Evolutionary conservation across 2,329 filamentous ascomycete species (phyloP), one percentile per base, ranked within the genome.

Genomic region (Sclerotiophoma versabilis): DNA sequence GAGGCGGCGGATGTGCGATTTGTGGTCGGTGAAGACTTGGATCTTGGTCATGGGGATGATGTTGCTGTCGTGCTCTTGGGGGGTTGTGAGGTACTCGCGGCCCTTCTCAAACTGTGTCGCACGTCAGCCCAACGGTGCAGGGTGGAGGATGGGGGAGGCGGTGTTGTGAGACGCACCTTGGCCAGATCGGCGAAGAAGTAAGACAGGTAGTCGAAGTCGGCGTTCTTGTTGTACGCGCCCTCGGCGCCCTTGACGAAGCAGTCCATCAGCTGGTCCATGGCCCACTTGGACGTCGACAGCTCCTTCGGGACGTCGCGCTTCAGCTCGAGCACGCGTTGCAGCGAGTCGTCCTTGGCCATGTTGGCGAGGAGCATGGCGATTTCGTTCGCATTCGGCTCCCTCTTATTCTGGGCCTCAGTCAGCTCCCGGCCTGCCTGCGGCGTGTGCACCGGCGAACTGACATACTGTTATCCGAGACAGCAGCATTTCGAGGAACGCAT

Each of bases 161-260:
- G 7, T 11, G 10, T 12, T 14, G 10, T 12, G n/a, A n/a, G n/a
- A 19, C 19, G 15, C 65, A 77, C 70, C 57, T 83, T 96, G 43
- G 92, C 89, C 9, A 99, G 82, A 74, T 99, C 93, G 33, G 95
- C 93, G 72, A 99, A 96, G 49, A 97, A 82, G 71, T 98, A 99
- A 34, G 92, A 87, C 20, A 99, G 84, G 76, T 98, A 97, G 78
- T 99, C 92, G 74, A 87, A 98, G 76, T 93, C 84, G 56, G 92
- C 92, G 22, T 89, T 75, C 70, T 90, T 88, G 81, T 98, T 98
- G 76, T 95, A 92, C 9, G 83, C 81, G 20, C 89, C 90, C 57
- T 90, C 87, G 19, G 91, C 87, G 17, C 93, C 93, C 78, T 95
- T 96, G 71, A 98, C 95, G 72, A 99, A 99, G 65, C 96, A 88